A percentile compares a stretch with the other conserved stretches of the same genome.
phyloP scores from a whole-genome alignment of 129 eudicot species.

The Helianthus tuberosus region DNA sequence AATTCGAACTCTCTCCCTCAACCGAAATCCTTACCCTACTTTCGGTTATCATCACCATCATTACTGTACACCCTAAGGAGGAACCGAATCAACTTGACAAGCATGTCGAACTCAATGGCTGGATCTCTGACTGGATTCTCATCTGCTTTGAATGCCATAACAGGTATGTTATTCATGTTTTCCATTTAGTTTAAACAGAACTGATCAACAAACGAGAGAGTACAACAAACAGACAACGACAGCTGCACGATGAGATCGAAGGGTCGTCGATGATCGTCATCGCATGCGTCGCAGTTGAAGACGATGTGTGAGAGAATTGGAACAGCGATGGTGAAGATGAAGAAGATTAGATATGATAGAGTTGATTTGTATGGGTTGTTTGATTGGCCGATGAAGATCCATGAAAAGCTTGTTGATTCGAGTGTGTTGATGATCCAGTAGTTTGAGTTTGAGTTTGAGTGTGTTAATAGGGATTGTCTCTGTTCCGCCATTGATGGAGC shows the following conservation, averaged over 20 bases:
- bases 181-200: too few relatives aligned
- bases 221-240: slow-evolving; percentile 56
- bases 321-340: slow-evolving; percentile 58
- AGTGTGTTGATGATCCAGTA: slow-evolving; percentile 40
- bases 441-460: slow-evolving; percentile 16
- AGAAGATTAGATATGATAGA: slow-evolving; percentile 65
- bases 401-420: slow-evolving; percentile 50
- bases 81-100: too few relatives aligned
- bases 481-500: slow-evolving; percentile 39
- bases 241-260: slow-evolving; percentile 68
- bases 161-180: too few relatives aligned
- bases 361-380: slow-evolving; percentile 48
- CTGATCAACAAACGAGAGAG: too few relatives aligned
- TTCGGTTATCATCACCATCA: too few relatives aligned
- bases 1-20: too few relatives aligned
- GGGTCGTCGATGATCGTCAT: slow-evolving; percentile 62
- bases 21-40: too few relatives aligned
- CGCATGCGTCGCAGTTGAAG: slow-evolving; percentile 61
- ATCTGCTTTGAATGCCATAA: too few relatives aligned
- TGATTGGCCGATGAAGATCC: slow-evolving; percentile 79
- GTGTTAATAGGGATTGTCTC: slow-evolving; percentile 13
- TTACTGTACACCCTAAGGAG: too few relatives aligned
- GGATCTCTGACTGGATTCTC: too few relatives aligned
- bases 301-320: slow-evolving; percentile 71
- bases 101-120: too few relatives aligned